Base-by-base conservation (phyloP, 148 eudicot species). In the Hydrangea macrophylla region DNA sequence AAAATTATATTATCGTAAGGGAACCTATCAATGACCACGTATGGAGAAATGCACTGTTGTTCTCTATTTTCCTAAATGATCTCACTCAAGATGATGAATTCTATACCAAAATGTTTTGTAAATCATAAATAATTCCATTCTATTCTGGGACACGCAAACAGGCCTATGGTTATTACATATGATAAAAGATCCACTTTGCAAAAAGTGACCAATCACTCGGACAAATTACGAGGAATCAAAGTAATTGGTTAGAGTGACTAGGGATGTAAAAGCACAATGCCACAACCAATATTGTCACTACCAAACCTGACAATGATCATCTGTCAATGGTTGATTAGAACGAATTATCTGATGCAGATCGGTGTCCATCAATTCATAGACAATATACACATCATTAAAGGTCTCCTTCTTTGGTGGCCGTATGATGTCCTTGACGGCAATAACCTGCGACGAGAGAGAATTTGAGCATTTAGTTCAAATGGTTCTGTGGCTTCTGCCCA, bases 331-430 rank as follows among this genome's bases (percentile, higher is more conserved):
- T 66, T 88, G 94, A 70, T 78, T 73, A 37, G 94, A 88, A 65
- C 86, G 85, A 32, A 88, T 88, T 24, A 88, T 80, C 78, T 85
- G 90, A 66, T 88, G 85, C 73, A 88, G 89, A 77, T 88, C 94
- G 62, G 94, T 88, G 79, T 88, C 94, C 94, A 88, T 76, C 78
- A 86, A 67, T 68, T 86, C 94, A 83, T 80, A 88, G 44, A 88
- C 94, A 61, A 88, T 82, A 76, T 88, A 88, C 15, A 88, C 90
- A 75, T 88, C 94, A 31, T 83, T 83, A 50, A 80, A 88, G 26
- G 79, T 62, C 58, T 88, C 88, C 74, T 67, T 81, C 70, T 76
- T 75, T 8, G 88, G 90, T 35, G 94, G 94, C 53, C 83, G 76
- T 53, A 88, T 80, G 55, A 88, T 82, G 69, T 88, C 94, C 84